Conservation (phyloP, 1,284 basidiomycete species). For the Pascua guehoae region DNA sequence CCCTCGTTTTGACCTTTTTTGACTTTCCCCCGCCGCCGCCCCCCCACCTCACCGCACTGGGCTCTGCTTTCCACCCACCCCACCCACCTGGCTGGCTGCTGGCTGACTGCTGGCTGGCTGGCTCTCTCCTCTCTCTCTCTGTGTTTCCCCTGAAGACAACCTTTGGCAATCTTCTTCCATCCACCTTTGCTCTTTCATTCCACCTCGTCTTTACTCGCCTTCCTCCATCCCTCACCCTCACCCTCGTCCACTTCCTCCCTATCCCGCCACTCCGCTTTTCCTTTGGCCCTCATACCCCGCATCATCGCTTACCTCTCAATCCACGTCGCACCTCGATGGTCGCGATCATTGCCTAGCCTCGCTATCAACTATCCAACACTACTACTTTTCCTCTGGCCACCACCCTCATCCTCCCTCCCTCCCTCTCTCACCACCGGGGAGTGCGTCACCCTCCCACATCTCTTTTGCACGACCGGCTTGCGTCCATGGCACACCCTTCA, state of each 20-base stretch:
- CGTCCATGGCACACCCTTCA: slow-evolving; percentile 15
- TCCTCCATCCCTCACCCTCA: neutral
- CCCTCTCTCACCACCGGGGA: neutral
- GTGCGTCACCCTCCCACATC: neutral
- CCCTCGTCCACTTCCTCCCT: neutral
- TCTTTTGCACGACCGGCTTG: slow-evolving; percentile 1
- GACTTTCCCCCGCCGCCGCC: neutral
- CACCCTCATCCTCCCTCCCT: neutral
- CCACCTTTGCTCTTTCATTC: slow-evolving; percentile 4
- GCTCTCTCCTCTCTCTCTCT: too few species aligned
- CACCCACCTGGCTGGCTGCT: neutral
- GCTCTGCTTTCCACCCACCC: neutral
- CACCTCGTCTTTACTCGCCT: neutral
- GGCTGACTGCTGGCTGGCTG: too few species aligned
- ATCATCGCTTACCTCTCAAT: neutral
- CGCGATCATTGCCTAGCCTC: too few species aligned
- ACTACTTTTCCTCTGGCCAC: too few species aligned
- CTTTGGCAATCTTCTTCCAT: slow-evolving; percentile 1
- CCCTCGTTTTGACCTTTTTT: neutral
- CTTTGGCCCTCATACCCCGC: neutral
- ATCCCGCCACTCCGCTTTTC: neutral
- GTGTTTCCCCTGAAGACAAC: neutral
- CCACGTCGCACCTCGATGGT: neutral
- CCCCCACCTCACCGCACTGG: neutral
- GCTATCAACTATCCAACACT: neutral